Conservation (phyloP, 2,329 filamentous ascomycete genomes). For the Cladosporium sp. region DNA sequence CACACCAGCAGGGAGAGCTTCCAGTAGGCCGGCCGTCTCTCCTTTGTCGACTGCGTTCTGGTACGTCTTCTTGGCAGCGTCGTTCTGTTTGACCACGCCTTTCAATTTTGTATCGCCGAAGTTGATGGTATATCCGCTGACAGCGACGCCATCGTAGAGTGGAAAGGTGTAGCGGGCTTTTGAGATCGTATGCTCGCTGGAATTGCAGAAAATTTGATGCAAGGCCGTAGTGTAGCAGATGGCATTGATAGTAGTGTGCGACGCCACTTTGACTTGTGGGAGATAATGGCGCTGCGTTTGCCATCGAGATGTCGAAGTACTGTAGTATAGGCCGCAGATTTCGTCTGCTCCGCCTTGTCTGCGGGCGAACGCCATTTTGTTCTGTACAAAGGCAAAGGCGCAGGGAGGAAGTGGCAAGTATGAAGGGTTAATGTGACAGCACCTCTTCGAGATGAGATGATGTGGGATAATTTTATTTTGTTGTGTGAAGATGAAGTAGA, state of each 20-base stretch:
- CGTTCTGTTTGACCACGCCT: conserved; percentile 64
- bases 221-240: conserved; percentile 50
- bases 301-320: too few species aligned
- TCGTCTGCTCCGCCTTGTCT: too few species aligned
- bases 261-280: conserved; percentile 54
- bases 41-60: conserved; percentile 54
- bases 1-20: conserved; percentile 61
- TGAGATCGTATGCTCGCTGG: conserved; percentile 43
- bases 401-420: too few species aligned
- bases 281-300: conserved; percentile 41
- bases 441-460: too few species aligned
- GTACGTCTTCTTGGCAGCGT: conserved; percentile 58
- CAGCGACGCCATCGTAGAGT: conserved; percentile 66
- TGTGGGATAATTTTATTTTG: too few species aligned
- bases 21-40: conserved; percentile 61
- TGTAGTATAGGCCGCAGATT: too few species aligned
- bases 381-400: too few species aligned
- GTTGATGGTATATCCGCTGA: conserved; percentile 63
- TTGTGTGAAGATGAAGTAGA: too few species aligned
- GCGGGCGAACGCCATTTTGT: too few species aligned
- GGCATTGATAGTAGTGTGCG: conserved; percentile 58
- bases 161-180: conserved; percentile 66
- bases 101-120: conserved; percentile 57
- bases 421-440: too few species aligned
- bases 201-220: conserved; percentile 60